A percentile compares a stretch with the other conserved stretches of the same genome.
These are phyloP conservation scores for Rhododendron mucronatum DNA, from an alignment of 148 eudicot species.

Conservation along the genomic window DNA sequence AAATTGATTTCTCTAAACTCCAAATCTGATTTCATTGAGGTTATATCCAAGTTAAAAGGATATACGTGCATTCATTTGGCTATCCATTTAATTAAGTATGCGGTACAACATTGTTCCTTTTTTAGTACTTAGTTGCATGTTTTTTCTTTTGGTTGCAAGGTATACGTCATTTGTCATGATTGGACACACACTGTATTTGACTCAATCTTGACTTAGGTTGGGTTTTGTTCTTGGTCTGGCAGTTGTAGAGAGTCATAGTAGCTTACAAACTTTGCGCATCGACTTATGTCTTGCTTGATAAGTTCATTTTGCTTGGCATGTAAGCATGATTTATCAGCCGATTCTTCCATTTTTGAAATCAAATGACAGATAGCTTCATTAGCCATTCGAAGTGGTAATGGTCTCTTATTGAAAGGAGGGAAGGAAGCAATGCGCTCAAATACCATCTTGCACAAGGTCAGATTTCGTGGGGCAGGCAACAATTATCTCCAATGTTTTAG, in stretches of 20 bases:
- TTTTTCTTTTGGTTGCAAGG: background rate
- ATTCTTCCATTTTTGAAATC: background rate
- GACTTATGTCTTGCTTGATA: background rate
- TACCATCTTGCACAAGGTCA: slow-evolving; percentile 80
- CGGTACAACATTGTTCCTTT: background rate
- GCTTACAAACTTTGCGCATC: background rate
- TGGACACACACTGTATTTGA: background rate
- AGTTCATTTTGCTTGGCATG: background rate
- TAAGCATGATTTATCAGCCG: background rate
- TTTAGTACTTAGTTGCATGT: background rate
- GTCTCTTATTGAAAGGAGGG: slow-evolving; percentile 91
- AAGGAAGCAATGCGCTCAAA: slow-evolving; percentile 87
- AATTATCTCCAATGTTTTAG: background rate
- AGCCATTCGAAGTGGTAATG: slow-evolving; percentile 91
- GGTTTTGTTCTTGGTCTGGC: background rate
- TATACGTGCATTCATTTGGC: background rate
- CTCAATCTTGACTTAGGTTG: background rate
- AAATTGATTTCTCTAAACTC: background rate
- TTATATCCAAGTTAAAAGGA: background rate
- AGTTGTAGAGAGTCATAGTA: background rate
- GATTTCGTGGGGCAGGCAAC: background rate
- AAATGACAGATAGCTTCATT: slow-evolving; percentile 75
- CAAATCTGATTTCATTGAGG: background rate
- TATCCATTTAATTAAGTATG: background rate
- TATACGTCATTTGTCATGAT: background rate